Conservation (phyloP, 306 rosid genomes). For the Begonia fuchsioides region DNA sequence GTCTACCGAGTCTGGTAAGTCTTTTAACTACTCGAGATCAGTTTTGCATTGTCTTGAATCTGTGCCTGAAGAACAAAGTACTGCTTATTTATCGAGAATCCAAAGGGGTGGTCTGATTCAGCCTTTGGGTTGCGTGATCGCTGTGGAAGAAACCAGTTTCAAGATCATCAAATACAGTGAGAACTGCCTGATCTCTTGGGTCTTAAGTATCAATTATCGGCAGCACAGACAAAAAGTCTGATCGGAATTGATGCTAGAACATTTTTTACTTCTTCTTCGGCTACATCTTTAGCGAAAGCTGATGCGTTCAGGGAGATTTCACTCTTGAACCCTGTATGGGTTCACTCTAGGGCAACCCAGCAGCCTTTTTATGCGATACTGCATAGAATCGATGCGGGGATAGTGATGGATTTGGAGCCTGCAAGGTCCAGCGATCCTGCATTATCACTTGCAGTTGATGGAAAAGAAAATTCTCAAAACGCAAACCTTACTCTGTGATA, state of each 20-base stretch:
- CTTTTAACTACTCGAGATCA: conserved; percentile 46
- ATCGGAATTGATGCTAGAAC: conserved; percentile 51
- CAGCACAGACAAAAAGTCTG: conserved; percentile 13
- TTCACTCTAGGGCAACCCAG: conserved; percentile 36
- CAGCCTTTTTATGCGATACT: conserved; percentile 69
- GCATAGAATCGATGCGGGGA: conserved; percentile 74
- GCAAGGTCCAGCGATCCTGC: conserved; percentile 50
- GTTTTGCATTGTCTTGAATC: conserved; percentile 24
- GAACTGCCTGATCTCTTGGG: conserved; percentile 52
- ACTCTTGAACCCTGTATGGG: conserved; percentile 57
- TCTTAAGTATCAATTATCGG: conserved; percentile 14
- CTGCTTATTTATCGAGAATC: conserved; percentile 38
- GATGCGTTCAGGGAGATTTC: conserved; percentile 43
- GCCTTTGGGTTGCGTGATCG: conserved; percentile 63
- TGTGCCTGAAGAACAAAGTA: conserved; percentile 48
- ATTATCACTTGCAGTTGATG: conserved; percentile 41
- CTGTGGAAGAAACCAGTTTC: conserved; percentile 43
- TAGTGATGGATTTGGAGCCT: conserved; percentile 77
- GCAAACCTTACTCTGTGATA: conserved; percentile 70
- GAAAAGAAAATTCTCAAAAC: conserved; percentile 56
- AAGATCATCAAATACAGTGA: conserved; percentile 50
- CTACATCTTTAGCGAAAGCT: conserved; percentile 45
- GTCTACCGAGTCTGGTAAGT: conserved; percentile 45
- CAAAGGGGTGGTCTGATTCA: conserved; percentile 74
- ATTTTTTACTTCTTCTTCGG: conserved; percentile 54